Conservation (phyloP, 2,329 filamentous ascomycete genomes). For the Aspergillus floridensis region DNA sequence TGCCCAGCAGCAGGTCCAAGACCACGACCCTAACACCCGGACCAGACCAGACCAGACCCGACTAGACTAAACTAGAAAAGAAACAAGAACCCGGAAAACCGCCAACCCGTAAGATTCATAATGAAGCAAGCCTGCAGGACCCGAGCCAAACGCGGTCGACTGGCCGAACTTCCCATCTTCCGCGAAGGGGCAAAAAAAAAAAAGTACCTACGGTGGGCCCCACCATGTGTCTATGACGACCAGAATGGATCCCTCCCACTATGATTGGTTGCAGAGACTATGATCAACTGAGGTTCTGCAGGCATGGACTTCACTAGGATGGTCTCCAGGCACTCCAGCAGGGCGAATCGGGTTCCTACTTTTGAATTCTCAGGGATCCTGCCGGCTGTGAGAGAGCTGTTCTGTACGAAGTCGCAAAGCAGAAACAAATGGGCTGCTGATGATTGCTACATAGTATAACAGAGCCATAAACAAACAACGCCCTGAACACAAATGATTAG, state of each 20-base stretch:
- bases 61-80: not conserved
- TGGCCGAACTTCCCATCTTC: constrained; percentile 3
- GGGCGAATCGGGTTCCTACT: constrained; percentile 20
- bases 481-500: no score
- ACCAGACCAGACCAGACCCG: not conserved
- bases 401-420: not conserved
- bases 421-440: constrained; percentile 13
- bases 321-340: constrained; percentile 11
- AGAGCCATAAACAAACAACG: constrained; percentile 16
- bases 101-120: not conserved
- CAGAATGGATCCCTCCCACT: not conserved
- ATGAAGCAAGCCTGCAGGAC: not conserved
- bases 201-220: constrained; percentile 17
- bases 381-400: constrained; percentile 5
- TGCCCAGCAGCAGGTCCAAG: not conserved
- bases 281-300: constrained; percentile 26
- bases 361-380: constrained; percentile 2
- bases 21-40: not conserved
- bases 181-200: constrained; percentile 20
- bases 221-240: constrained; percentile 28
- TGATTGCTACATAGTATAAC: constrained; percentile 9
- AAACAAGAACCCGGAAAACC: not conserved
- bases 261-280: constrained; percentile 16
- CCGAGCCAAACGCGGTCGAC: constrained; percentile 5
- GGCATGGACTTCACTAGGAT: constrained; percentile 16